Base-by-base conservation (phyloP, 495 filamentous ascomycete species). In the Xylaria flabelliformis region DNA sequence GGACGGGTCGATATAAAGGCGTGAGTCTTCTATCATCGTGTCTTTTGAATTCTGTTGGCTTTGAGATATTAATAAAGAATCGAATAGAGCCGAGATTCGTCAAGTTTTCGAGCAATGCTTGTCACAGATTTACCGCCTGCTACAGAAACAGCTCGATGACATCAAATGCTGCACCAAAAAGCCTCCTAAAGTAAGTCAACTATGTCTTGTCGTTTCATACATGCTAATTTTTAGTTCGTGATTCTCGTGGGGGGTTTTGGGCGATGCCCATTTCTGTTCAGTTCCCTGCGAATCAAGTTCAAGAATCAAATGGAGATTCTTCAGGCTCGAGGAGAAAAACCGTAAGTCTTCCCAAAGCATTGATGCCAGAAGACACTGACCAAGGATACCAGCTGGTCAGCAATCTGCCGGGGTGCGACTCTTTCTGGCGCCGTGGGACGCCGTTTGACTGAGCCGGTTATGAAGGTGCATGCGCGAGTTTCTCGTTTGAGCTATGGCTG, bases 211-310 rank as follows among this genome's bases (percentile, higher is more conserved):
- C n/a, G n/a, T n/a, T n/a, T 7, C 24, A 8, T 70, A 1, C 15
- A 44, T 46, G 17, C 53, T 42, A 44, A 42, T 21, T 56, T 48
- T 15, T 50, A 70, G 67, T 70, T 61, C 39, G 58, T 70, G 19
- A 70, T 70, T 12, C 67, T 70, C 15, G 67, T 70, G 10, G 67
- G 67, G 26, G 67, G 67, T 2, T 70, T 70, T 42, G 67, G 67
- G 8, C 64, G 64, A 3, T 66, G 64, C 26, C 64, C 42, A 3
- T 66, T 66, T 26, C 9, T 66, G 1, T 66, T 66, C 44, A 51
- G 12, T 0, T 34, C 42, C 0, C 19, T 66, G 26, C 9, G 8
- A 50, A 13, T 3, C 0, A 26, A 17, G 6, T 66, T 66, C 32
- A 46, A 10, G 19, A 26, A 36, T 26, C 36, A 32, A 4, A 44